Evolutionary conservation across 495 filamentous ascomycete species (phyloP).

Genomic region (Penicillium canariense): DNA sequence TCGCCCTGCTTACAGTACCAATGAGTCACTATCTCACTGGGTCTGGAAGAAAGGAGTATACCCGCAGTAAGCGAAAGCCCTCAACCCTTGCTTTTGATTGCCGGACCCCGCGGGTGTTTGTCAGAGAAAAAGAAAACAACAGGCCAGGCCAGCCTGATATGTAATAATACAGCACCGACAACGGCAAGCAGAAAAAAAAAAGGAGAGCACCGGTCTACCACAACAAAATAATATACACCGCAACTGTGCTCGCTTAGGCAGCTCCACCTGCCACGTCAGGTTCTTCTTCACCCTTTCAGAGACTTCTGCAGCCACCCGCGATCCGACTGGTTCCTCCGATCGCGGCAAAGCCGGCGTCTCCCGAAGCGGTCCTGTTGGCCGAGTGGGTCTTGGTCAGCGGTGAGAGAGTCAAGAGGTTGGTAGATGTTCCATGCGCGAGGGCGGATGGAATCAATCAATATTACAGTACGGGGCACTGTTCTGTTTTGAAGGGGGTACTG

Average conservation of each 20-base stretch:
- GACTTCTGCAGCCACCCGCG: constrained; percentile 26
- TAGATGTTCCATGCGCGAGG: too few species aligned
- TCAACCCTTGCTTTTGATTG: neutral
- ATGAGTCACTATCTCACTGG: neutral
- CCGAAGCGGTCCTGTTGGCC: too few species aligned
- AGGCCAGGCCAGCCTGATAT: neutral
- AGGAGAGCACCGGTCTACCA: neutral
- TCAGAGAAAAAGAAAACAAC: neutral
- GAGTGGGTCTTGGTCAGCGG: too few species aligned
- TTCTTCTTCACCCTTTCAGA: constrained; percentile 19
- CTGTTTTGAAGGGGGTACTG: neutral
- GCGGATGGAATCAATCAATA: neutral
- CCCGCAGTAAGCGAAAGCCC: neutral
- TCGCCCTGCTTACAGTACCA: neutral
- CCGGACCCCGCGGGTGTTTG: neutral
- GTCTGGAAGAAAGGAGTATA: neutral
- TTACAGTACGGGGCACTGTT: neutral
- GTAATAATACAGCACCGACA: too few species aligned
- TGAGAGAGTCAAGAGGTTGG: too few species aligned
- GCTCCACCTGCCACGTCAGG: constrained; percentile 15
- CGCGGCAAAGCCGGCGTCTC: constrained; percentile 5
- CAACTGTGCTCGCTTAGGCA: constrained; percentile 17
- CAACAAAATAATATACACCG: constrained; percentile 10
- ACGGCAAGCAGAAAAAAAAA: neutral
- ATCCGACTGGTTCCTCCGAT: constrained; percentile 13